These are phyloP conservation scores for Xylaria grammica DNA, from an alignment of 495 filamentous ascomycete species.

Conservation along the genomic window DNA sequence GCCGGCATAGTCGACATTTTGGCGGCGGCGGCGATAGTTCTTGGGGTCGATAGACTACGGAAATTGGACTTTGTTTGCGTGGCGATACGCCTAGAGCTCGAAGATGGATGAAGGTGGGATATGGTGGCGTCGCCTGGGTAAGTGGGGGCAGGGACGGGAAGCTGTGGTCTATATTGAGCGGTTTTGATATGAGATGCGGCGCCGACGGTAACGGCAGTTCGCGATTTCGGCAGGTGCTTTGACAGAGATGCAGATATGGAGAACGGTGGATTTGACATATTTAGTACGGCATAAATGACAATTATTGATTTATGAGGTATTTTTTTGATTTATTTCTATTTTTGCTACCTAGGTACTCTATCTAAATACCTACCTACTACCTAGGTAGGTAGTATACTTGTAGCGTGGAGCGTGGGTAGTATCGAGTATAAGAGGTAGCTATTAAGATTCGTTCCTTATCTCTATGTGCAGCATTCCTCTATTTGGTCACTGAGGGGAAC, in stretches of 20 bases:
- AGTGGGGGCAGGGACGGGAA: neutral
- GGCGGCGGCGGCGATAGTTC: conserved; percentile 41
- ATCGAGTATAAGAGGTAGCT: no score
- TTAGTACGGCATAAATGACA: no score
- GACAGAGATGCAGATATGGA: conserved; percentile 23
- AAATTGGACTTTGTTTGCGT: neutral
- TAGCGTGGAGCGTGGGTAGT: no score
- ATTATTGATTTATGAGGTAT: no score
- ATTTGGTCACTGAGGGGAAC: neutral
- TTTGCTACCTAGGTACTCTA: neutral
- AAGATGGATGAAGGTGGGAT: conserved; percentile 1
- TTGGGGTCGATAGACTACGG: conserved; percentile 2
- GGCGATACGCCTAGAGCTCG: conserved; percentile 6
- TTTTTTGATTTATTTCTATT: conserved; percentile 2
- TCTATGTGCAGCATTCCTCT: no score
- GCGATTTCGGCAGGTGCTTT: conserved; percentile 30
- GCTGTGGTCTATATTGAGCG: neutral
- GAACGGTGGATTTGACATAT: neutral
- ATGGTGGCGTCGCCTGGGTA: neutral
- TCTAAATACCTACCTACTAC: neutral
- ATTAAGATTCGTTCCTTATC: no score
- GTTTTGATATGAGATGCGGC: conserved; percentile 17
- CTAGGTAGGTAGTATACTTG: neutral
- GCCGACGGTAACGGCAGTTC: conserved; percentile 29
- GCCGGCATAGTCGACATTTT: conserved; percentile 59